Percentiles rank a stretch among this genome's conserved stretches.
Evolutionary conservation across 441 rosid species (phyloP).

Genomic region (Gossypium davidsonii): DNA sequence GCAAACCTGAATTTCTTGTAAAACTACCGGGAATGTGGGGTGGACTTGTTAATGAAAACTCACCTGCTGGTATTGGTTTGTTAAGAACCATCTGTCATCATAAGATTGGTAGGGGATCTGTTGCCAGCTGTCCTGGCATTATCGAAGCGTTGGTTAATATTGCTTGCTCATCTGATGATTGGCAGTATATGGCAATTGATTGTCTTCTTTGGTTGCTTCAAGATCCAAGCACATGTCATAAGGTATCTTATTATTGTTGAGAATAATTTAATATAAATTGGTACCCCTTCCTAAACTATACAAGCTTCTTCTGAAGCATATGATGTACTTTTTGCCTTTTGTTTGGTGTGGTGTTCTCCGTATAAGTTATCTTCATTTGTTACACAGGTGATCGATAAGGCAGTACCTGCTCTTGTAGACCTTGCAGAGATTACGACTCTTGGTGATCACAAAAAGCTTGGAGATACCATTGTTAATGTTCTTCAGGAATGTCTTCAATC

Average conservation of each 20-base stretch:
- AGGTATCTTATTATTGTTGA: slow-evolving; percentile 34
- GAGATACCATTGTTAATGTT: slow-evolving; percentile 65
- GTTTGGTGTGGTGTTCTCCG: neutral
- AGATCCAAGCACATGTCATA: slow-evolving; percentile 75
- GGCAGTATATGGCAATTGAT: slow-evolving; percentile 94
- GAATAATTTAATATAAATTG: no score
- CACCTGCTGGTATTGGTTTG: slow-evolving; percentile 94
- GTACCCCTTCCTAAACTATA: no score
- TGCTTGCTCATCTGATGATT: slow-evolving; percentile 91
- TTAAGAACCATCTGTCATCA: slow-evolving; percentile 89
- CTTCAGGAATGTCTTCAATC: slow-evolving; percentile 76
- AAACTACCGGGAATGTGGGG: slow-evolving; percentile 98
- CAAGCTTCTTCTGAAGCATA: no score
- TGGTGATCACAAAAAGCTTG: slow-evolving; percentile 90
- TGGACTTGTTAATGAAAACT: slow-evolving; percentile 95
- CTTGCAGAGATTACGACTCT: slow-evolving; percentile 71
- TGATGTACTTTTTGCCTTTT: neutral
- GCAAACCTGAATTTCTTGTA: slow-evolving; percentile 74
- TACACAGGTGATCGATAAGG: slow-evolving; percentile 58
- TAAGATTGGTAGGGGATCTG: slow-evolving; percentile 86
- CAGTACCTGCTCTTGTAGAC: slow-evolving; percentile 76
- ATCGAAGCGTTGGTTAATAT: slow-evolving; percentile 79
- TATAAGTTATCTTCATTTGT: slow-evolving; percentile 8
- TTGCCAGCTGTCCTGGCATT: slow-evolving; percentile 73
- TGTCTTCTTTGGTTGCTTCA: slow-evolving; percentile 95